Evolutionary conservation across 2,329 filamentous ascomycete species (phyloP).

Genomic region (Pyricularia sp.): DNA sequence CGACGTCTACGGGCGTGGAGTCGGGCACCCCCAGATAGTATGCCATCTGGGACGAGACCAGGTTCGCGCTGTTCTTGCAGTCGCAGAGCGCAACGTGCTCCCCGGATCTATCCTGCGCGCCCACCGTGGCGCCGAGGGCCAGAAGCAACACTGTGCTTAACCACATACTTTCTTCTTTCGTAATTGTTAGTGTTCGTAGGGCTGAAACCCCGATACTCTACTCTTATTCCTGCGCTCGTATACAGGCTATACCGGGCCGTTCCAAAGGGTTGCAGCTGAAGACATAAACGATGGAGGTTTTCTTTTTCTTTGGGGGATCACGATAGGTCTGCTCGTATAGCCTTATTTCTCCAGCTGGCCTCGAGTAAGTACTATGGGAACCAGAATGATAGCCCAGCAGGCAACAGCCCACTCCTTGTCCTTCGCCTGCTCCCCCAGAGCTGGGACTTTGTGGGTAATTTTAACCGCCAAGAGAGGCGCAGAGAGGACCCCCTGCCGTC

Average conservation of each 20-base stretch:
- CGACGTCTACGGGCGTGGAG: slow-evolving; percentile 16
- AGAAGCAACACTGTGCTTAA: background rate
- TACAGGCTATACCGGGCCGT: background rate
- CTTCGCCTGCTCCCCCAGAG: background rate
- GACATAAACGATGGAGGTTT: background rate
- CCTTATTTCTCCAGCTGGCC: background rate
- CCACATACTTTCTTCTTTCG: background rate
- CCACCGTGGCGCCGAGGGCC: background rate
- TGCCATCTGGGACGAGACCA: slow-evolving; percentile 21
- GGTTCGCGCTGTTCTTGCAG: slow-evolving; percentile 13
- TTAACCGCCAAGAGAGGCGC: slow-evolving; percentile 1
- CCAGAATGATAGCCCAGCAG: background rate
- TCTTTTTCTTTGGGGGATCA: background rate
- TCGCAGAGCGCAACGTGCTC: slow-evolving; percentile 23
- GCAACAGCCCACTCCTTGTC: background rate
- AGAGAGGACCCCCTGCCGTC: background rate
- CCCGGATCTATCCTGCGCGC: background rate
- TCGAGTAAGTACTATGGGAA: background rate
- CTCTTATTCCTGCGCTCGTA: background rate
- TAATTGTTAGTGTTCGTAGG: background rate
- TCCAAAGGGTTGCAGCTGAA: background rate
- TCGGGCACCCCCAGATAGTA: slow-evolving; percentile 16
- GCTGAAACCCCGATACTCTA: background rate
- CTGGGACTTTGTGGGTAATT: background rate
- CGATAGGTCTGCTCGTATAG: slow-evolving; percentile 4